Percentiles rank a stretch among this genome's conserved stretches.
phyloP scores from a whole-genome alignment of 805 yeast species.

The Candida schatavii region DNA sequence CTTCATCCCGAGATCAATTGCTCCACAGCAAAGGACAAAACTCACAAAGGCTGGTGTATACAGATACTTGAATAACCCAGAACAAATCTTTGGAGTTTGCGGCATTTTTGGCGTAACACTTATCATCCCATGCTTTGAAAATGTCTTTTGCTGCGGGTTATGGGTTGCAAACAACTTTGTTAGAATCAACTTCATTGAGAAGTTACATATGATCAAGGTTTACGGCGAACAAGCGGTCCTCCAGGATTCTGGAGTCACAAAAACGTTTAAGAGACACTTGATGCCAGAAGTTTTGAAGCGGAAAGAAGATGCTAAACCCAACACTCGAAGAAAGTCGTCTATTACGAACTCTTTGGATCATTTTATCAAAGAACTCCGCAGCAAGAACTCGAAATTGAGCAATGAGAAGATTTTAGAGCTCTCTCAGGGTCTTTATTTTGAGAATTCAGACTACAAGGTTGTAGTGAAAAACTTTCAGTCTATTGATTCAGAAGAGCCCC shows the following conservation, averaged over 20 bases:
- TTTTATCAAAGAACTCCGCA: constrained; percentile 40
- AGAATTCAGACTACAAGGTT: constrained; percentile 32
- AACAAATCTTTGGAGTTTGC: constrained; percentile 71
- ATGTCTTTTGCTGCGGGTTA: constrained; percentile 47
- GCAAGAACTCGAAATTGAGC: constrained; percentile 29
- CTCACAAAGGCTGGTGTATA: constrained; percentile 79
- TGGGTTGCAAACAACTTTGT: constrained; percentile 68
- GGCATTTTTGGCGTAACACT: constrained; percentile 78
- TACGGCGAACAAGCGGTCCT: constrained; percentile 65
- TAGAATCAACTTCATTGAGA: constrained; percentile 72
- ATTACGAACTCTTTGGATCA: constrained; percentile 46
- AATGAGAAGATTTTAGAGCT: constrained; percentile 36
- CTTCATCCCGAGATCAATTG: constrained; percentile 53
- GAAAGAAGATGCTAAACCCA: constrained; percentile 20
- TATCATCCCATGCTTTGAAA: constrained; percentile 50
- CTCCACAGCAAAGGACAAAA: constrained; percentile 36
- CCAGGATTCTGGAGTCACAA: constrained; percentile 50
- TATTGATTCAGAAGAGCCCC: constrained; percentile 7
- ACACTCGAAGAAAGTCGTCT: constrained; percentile 23
- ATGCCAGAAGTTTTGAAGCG: constrained; percentile 38
- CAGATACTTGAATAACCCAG: constrained; percentile 80
- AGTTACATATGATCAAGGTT: constrained; percentile 71
- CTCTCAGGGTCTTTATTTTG: constrained; percentile 38
- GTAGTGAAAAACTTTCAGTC: constrained; percentile 19
- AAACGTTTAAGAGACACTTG: constrained; percentile 40